Conservation (phyloP, 2,329 filamentous ascomycete species). For the Epichloe amarillans region DNA sequence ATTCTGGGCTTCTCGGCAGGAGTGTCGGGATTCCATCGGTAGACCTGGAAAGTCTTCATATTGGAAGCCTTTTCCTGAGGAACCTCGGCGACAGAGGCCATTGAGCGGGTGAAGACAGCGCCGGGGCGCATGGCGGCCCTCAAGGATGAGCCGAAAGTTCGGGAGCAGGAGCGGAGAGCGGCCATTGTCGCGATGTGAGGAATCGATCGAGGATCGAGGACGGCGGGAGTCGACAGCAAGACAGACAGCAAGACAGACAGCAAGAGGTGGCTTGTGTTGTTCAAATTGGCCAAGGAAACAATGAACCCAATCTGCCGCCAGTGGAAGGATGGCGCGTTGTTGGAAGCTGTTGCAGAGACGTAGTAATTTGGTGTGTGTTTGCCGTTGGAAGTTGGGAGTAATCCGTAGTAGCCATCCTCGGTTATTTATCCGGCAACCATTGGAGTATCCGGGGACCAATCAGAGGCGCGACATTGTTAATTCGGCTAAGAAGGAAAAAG, state of each 20-base stretch:
- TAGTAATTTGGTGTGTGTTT: slow-evolving; percentile 1
- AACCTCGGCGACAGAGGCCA: slow-evolving; percentile 45
- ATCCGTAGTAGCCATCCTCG: slow-evolving; percentile 7
- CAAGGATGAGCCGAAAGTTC: slow-evolving; percentile 35
- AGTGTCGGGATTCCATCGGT: slow-evolving; percentile 94
- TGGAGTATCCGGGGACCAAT: slow-evolving; percentile 7
- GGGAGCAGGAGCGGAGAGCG: slow-evolving; percentile 45
- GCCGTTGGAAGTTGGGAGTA: slow-evolving; percentile 2
- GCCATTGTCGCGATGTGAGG: slow-evolving; percentile 33
- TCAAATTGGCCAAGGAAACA: not conserved
- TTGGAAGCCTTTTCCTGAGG: slow-evolving; percentile 49
- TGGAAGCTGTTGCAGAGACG: not conserved
- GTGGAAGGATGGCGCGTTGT: slow-evolving; percentile 1
- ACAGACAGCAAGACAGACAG: not conserved
- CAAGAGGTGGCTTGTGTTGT: not conserved
- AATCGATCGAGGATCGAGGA: not conserved
- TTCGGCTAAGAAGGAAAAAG: slow-evolving; percentile 17
- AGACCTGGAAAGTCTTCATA: slow-evolving; percentile 95
- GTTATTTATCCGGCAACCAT: slow-evolving; percentile 6
- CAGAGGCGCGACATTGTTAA: slow-evolving; percentile 15
- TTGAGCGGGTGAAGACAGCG: slow-evolving; percentile 34
- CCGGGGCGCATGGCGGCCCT: slow-evolving; percentile 25
- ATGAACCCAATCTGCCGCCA: not conserved
- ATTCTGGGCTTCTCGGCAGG: slow-evolving; percentile 88
- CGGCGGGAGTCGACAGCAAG: not conserved